Percentiles rank a stretch among this genome's conserved stretches.
Conservation (phyloP, 2,329 filamentous ascomycete species). For the Alternaria gaisen region DNA sequence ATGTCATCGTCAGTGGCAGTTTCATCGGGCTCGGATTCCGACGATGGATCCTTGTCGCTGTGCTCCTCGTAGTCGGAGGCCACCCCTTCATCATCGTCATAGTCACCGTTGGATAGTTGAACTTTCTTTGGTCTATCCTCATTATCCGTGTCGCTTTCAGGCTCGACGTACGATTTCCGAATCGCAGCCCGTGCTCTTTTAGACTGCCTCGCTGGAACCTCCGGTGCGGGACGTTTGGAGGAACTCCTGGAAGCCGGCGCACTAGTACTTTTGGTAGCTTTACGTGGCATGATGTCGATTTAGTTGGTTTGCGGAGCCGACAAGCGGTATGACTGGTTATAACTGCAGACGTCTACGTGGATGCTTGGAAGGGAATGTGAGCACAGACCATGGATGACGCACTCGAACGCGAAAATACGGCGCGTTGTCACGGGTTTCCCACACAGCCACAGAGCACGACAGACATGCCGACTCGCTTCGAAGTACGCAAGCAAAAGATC, state of each 20-base stretch:
- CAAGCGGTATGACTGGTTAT: not conserved
- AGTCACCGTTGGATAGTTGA: slow-evolving; percentile 36
- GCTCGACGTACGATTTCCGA: slow-evolving; percentile 48
- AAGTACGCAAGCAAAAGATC: slow-evolving; percentile 74
- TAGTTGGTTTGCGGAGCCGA: not conserved
- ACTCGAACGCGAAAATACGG: slow-evolving; percentile 27
- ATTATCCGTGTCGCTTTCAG: slow-evolving; percentile 35
- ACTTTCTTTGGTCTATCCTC: slow-evolving; percentile 22
- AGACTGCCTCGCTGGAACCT: slow-evolving; percentile 44
- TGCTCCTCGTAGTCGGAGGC: slow-evolving; percentile 56
- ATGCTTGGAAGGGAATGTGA: slow-evolving; percentile 17
- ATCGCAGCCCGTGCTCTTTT: slow-evolving; percentile 47
- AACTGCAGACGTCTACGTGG: slow-evolving; percentile 9
- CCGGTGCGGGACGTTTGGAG: slow-evolving; percentile 47
- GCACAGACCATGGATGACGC: slow-evolving; percentile 37
- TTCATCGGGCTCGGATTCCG: slow-evolving; percentile 47
- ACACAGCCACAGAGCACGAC: slow-evolving; percentile 4
- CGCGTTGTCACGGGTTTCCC: slow-evolving; percentile 34
- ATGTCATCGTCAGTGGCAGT: slow-evolving; percentile 40
- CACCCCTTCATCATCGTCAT: slow-evolving; percentile 42
- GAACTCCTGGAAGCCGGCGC: slow-evolving; percentile 37
- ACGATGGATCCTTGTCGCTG: slow-evolving; percentile 39
- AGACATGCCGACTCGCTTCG: slow-evolving; percentile 48
- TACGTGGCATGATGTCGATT: slow-evolving; percentile 41
- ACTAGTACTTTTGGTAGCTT: slow-evolving; percentile 28